These are phyloP conservation scores for Flaveria bidentis DNA, from an alignment of 129 eudicot species.

Conservation along the genomic window DNA sequence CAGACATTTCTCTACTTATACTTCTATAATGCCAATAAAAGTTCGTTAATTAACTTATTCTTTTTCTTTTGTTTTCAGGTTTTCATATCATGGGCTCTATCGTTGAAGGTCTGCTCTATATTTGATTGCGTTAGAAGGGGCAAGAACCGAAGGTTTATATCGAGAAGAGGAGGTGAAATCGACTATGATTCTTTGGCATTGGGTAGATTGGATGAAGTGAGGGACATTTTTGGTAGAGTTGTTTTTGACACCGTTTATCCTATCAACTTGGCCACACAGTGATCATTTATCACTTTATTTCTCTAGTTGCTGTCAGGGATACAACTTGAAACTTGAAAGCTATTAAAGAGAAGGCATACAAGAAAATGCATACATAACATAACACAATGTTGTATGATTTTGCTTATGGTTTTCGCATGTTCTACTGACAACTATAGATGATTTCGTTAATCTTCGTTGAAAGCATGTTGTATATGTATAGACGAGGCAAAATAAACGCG, in stretches of 20 bases:
- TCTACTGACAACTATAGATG: no score
- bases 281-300: not conserved
- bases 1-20: not conserved
- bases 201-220: conserved; percentile 67
- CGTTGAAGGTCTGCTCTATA: conserved; percentile 39
- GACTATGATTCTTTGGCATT: conserved; percentile 64
- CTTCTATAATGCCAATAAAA: not conserved
- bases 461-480: no score
- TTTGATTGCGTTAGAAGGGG: conserved; percentile 55
- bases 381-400: not conserved
- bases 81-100: conserved; percentile 54
- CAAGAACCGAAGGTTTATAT: conserved; percentile 44
- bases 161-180: conserved; percentile 55
- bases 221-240: conserved; percentile 81
- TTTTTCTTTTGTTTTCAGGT: conserved; percentile 35
- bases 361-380: not conserved
- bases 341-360: not conserved
- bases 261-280: conserved; percentile 20
- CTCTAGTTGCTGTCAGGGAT: not conserved
- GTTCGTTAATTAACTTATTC: not conserved
- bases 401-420: not conserved
- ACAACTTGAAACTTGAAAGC: not conserved
- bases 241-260: conserved; percentile 80
- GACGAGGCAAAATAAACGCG: no score
- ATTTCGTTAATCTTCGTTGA: no score